Evolutionary conservation across 106 monocot genomes (phyloP).

Genomic region (Hemerocallis citrina): DNA sequence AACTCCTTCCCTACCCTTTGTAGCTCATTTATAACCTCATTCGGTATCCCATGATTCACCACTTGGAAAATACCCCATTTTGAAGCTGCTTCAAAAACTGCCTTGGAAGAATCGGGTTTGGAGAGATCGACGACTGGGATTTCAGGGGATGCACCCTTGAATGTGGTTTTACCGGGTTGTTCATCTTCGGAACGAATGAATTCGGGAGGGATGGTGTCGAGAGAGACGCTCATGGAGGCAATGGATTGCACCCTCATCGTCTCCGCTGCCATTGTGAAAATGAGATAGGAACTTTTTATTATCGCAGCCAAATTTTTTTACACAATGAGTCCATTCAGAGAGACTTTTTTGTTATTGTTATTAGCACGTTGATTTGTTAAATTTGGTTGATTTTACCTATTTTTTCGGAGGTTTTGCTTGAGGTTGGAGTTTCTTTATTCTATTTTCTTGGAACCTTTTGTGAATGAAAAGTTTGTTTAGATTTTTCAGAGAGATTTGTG

Average conservation of each 20-base stretch:
- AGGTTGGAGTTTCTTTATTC: no score
- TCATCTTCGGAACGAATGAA: not conserved
- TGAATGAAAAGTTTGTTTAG: no score
- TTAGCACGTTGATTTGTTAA: no score
- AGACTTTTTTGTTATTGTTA: no score
- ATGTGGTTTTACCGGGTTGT: conserved; percentile 32
- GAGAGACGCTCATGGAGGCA: not conserved
- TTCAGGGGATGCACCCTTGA: conserved; percentile 34
- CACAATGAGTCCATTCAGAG: no score
- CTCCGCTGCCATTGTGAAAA: not conserved
- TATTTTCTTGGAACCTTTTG: no score
- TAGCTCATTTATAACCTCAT: conserved; percentile 38
- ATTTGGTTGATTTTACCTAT: no score
- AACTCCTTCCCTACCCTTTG: conserved; percentile 59
- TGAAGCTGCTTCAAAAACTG: conserved; percentile 2
- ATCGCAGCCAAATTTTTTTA: no score
- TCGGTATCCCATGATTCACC: conserved; percentile 79
- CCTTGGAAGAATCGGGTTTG: not conserved
- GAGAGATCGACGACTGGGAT: conserved; percentile 65
- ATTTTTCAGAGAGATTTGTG: no score
- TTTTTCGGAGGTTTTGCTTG: no score
- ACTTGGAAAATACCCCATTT: conserved; percentile 32
- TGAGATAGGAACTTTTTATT: no score
- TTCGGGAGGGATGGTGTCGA: not conserved
- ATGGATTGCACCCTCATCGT: not conserved